Evolutionary conservation across 2,329 filamentous ascomycete species (phyloP).

Genomic region (Tolypocladium nubicola): DNA sequence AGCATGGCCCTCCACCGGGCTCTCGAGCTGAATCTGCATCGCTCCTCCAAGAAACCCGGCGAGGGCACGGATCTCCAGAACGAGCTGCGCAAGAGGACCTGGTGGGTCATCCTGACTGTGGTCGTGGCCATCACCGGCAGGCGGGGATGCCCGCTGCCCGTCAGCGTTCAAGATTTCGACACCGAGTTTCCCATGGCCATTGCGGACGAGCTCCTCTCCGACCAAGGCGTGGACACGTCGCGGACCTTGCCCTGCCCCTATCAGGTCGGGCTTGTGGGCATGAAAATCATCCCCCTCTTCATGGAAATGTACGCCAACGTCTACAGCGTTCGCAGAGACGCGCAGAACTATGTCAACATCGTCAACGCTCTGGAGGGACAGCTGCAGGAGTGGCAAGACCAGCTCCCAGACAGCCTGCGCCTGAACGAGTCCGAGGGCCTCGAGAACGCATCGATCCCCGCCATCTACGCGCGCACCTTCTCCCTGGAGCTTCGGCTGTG

Average conservation of each 20-base stretch:
- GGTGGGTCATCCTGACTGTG: slow-evolving; percentile 61
- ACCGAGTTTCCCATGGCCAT: slow-evolving; percentile 64
- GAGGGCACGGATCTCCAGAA: slow-evolving; percentile 49
- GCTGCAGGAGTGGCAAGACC: slow-evolving; percentile 50
- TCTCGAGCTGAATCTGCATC: slow-evolving; percentile 66
- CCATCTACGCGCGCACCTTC: slow-evolving; percentile 43
- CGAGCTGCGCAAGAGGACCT: slow-evolving; percentile 67
- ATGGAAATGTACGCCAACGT: slow-evolving; percentile 67
- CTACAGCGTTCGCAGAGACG: slow-evolving; percentile 57
- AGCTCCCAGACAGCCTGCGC: slow-evolving; percentile 50
- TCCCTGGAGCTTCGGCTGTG: slow-evolving; percentile 48
- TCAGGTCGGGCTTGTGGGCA: slow-evolving; percentile 53
- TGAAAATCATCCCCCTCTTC: slow-evolving; percentile 54
- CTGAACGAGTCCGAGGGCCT: slow-evolving; percentile 29
- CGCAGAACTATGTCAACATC: slow-evolving; percentile 51
- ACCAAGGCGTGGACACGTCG: slow-evolving; percentile 49
- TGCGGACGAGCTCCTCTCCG: slow-evolving; percentile 58
- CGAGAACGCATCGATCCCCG: slow-evolving; percentile 36
- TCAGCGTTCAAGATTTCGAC: slow-evolving; percentile 66
- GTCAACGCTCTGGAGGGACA: slow-evolving; percentile 57
- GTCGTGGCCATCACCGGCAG: slow-evolving; percentile 62
- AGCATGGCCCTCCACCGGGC: slow-evolving; percentile 56
- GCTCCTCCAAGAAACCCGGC: slow-evolving; percentile 45
- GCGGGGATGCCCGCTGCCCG: slow-evolving; percentile 66
- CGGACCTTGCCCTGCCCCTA: slow-evolving; percentile 53